Evolutionary conservation across 2,329 filamentous ascomycete genomes (phyloP).

Genomic region (Coniochaeta sp.): DNA sequence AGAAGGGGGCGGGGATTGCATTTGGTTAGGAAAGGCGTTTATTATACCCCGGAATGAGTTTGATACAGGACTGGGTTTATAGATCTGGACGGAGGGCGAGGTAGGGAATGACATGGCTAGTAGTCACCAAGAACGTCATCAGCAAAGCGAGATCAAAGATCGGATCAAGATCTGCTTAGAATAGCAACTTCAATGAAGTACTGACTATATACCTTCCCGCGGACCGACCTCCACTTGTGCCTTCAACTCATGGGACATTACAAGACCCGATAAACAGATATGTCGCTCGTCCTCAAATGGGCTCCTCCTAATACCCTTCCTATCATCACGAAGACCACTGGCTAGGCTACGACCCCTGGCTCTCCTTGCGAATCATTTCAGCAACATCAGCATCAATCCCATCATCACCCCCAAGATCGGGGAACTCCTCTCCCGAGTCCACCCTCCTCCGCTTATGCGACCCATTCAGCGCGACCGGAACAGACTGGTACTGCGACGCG

Average conservation of each 20-base stretch:
- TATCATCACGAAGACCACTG: not conserved
- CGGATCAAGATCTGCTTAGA: no score
- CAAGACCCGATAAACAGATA: no score
- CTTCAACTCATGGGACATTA: no score
- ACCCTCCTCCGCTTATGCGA: slow-evolving; percentile 51
- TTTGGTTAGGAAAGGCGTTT: not conserved
- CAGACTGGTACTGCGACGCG: slow-evolving; percentile 39
- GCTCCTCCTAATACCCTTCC: not conserved
- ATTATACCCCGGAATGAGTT: not conserved
- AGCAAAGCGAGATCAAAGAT: no score
- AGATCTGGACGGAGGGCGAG: no score
- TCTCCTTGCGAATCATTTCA: slow-evolving; percentile 43
- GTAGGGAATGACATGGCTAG: no score
- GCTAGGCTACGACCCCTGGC: not conserved
- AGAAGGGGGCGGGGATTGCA: not conserved
- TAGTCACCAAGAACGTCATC: no score
- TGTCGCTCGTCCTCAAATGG: no score
- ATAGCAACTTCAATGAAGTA: no score
- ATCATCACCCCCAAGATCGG: slow-evolving; percentile 46
- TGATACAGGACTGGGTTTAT: not conserved
- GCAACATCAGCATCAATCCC: slow-evolving; percentile 51
- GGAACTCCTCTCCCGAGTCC: slow-evolving; percentile 43
- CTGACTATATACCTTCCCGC: no score
- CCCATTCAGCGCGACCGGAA: slow-evolving; percentile 43
- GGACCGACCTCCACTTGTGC: no score